Evolutionary conservation across 2,329 filamentous ascomycete species (phyloP).

Genomic region (Sordariomycetes sp.): DNA sequence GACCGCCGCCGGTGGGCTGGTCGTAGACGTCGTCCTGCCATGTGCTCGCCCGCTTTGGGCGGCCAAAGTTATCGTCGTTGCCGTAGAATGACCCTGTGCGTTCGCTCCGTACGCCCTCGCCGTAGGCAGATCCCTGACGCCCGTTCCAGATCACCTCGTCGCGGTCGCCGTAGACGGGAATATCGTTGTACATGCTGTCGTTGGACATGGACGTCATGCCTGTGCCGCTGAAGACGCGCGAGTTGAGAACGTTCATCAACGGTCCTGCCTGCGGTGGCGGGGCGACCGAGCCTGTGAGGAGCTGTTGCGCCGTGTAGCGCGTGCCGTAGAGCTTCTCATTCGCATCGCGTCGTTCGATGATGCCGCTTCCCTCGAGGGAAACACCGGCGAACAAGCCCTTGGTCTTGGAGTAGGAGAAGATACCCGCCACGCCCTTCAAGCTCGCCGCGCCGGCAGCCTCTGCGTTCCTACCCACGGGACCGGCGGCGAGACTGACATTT

Average conservation of each 20-base stretch:
- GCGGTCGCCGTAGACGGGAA: slow-evolving; percentile 81
- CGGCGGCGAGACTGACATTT: slow-evolving; percentile 92
- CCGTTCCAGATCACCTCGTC: slow-evolving; percentile 83
- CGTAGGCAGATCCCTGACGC: slow-evolving; percentile 58
- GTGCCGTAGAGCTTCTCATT: slow-evolving; percentile 94
- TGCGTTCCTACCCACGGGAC: slow-evolving; percentile 87
- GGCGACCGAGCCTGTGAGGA: slow-evolving; percentile 69
- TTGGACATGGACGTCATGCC: slow-evolving; percentile 30
- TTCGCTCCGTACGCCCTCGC: slow-evolving; percentile 44
- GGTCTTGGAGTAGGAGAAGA: slow-evolving; percentile 97
- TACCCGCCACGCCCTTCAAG: slow-evolving; percentile 76
- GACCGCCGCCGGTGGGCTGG: slow-evolving; percentile 25
- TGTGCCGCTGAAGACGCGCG: slow-evolving; percentile 69
- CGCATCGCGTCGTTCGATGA: slow-evolving; percentile 91
- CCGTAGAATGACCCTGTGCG: slow-evolving; percentile 23
- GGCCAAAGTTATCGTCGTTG: slow-evolving; percentile 40
- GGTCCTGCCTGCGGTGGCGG: slow-evolving; percentile 77
- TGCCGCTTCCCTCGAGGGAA: slow-evolving; percentile 82
- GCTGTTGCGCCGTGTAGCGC: slow-evolving; percentile 69
- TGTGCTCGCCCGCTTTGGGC: slow-evolving; percentile 54
- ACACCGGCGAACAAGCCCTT: slow-evolving; percentile 96
- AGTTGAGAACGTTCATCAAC: slow-evolving; percentile 77
- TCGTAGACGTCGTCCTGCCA: slow-evolving; percentile 74
- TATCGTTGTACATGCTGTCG: slow-evolving; percentile 84
- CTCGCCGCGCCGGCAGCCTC: slow-evolving; percentile 93